Base-by-base conservation (phyloP, 345 rosid species). In the Eucalyptus caleyi region DNA sequence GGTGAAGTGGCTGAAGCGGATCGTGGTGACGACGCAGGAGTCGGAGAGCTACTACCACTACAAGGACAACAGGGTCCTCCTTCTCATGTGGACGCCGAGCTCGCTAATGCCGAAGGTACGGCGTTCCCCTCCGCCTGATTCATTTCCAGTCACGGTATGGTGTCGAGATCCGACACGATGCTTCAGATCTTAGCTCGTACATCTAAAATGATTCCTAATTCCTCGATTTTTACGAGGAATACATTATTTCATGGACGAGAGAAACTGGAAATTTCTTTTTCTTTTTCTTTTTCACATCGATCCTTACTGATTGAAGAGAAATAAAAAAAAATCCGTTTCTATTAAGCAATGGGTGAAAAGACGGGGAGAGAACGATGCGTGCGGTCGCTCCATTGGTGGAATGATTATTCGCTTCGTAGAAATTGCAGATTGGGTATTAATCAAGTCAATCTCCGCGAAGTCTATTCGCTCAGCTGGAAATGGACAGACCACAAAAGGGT, bases 1-100 rank as follows among this genome's bases (percentile, higher is more conserved):
- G 99, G 99, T 97, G 6, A 98, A 98, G 89, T 98, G 99, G 99
- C 87, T 97, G 13, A 97, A 94, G 86, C 92, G 97, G 54, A 98
- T 98, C 26, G 91, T 96, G 13, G 99, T 98, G 16, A 95, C 98
- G 12, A 92, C 96, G 30, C 87, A 91, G 65, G 99, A 97, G 90
- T 96, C 99, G 6, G 98, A 95, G 24, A 97, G 50, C 87, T 92
- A 96, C 87, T 98, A 97, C 86, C 99, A 98, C 53, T 96, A 93
- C 83, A 96, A 92, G 59, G 99, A 98, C 91, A 98, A 98, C 15
- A 90, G 96, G 45, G 98, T 98, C 6, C 96, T 98, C 24, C 99
- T 24, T 96, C 99, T 50, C 96, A 93, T 50, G 98, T 97, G 5
- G 99, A 98, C 62, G 95, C 97, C 8, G 99, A 96, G 91, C 94